Evolutionary conservation across 2,329 filamentous ascomycete species (phyloP).

Genomic region (Monosporascus sp.): DNA sequence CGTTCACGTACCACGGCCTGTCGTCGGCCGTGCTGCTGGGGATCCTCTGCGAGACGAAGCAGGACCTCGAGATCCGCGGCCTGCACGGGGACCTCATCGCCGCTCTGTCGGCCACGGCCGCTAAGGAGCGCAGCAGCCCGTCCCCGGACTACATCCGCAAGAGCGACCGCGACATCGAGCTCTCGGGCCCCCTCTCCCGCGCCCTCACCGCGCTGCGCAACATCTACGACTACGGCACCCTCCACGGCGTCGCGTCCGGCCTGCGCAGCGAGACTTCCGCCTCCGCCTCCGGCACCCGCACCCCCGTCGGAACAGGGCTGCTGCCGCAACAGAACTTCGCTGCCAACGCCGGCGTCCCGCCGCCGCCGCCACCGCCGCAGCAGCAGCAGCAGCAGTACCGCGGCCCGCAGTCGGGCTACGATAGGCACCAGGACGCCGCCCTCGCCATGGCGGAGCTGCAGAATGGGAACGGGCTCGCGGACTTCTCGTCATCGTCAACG

Average conservation of each 20-base stretch:
- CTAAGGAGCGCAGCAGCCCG: constrained; percentile 51
- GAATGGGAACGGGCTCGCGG: constrained; percentile 44
- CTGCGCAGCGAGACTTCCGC: constrained; percentile 38
- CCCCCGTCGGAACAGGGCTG: constrained; percentile 41
- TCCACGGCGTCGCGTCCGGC: constrained; percentile 39
- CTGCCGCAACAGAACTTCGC: constrained; percentile 21
- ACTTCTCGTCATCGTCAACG: constrained; percentile 35
- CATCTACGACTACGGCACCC: constrained; percentile 60
- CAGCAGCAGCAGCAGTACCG: constrained; percentile 22
- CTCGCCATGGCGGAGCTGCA: constrained; percentile 62
- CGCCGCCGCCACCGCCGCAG: constrained; percentile 23
- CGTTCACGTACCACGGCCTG: constrained; percentile 62
- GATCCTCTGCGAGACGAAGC: constrained; percentile 57
- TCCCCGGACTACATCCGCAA: constrained; percentile 47
- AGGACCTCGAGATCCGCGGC: constrained; percentile 57
- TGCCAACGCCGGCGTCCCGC: constrained; percentile 40
- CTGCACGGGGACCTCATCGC: constrained; percentile 60
- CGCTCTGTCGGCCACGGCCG: constrained; percentile 58
- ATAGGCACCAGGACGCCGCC: constrained; percentile 56
- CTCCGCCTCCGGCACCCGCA: constrained; percentile 35
- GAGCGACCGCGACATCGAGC: constrained; percentile 55
- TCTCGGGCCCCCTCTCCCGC: constrained; percentile 56
- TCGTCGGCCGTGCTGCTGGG: constrained; percentile 60
- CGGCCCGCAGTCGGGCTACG: constrained; percentile 24
- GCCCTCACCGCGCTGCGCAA: constrained; percentile 57